A percentile compares a stretch with the other conserved stretches of the same genome.
These are phyloP conservation scores for Boletus sp. DNA, from an alignment of 1,284 basidiomycete species.

Conservation along the genomic window DNA sequence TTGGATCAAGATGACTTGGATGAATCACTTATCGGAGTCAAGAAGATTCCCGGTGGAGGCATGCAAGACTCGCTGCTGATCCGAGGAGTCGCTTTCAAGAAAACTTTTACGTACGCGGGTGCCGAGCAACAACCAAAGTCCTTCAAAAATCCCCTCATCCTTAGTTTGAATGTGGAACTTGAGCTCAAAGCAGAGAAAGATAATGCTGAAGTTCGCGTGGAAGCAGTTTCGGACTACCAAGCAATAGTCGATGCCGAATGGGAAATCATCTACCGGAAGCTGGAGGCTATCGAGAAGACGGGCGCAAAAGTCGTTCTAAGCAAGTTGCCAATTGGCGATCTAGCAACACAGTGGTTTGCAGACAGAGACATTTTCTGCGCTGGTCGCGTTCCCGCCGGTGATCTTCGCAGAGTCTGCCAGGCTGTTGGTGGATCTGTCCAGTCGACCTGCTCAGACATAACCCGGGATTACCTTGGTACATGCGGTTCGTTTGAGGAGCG, in stretches of 20 bases:
- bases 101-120: conserved; percentile 99
- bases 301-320: conserved; percentile 98
- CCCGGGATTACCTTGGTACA: conserved; percentile 87
- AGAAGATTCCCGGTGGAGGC: conserved; percentile 98
- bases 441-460: conserved; percentile 94
- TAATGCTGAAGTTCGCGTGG: conserved; percentile 98
- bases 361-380: conserved; percentile 99
- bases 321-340: conserved; percentile 97
- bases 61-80: conserved; percentile 96
- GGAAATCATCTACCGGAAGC: conserved; percentile 99
- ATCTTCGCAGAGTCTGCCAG: conserved; percentile 93
- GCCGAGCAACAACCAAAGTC: conserved; percentile 99
- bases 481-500: conserved; percentile 93
- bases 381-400: conserved; percentile 90
- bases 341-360: conserved; percentile 99
- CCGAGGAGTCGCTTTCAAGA: conserved; percentile 97
- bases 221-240: conserved; percentile 97
- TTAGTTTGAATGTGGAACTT: conserved; percentile 97
- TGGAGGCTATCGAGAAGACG: conserved; percentile 95
- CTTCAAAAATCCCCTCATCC: conserved; percentile 87
- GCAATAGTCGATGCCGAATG: conserved; percentile 99
- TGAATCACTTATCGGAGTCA: conserved; percentile 96
- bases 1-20: conserved; percentile 95
- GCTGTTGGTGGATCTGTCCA: conserved; percentile 96
- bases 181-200: conserved; percentile 99